These are phyloP conservation scores for Fagus sylvatica DNA, from an alignment of 306 rosid species.

Conservation along the genomic window DNA sequence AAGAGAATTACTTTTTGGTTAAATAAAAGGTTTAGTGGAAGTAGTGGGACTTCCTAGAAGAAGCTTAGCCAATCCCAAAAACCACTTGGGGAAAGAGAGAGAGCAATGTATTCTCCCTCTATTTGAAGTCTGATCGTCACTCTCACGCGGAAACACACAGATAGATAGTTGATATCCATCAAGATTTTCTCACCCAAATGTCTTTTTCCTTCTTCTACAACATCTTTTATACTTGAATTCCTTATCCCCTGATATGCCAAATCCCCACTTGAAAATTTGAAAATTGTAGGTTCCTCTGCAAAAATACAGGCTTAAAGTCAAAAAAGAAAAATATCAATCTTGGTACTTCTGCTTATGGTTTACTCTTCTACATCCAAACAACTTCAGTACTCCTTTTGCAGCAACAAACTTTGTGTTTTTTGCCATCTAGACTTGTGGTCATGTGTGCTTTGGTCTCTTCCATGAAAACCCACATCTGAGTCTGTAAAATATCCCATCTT, in stretches of 20 bases:
- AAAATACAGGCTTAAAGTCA: conserved; percentile 16
- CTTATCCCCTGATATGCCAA: not conserved
- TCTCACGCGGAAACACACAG: conserved; percentile 42
- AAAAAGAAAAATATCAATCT: conserved; percentile 16
- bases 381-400: conserved; percentile 20
- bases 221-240: not conserved
- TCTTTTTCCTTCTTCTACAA: conserved; percentile 13
- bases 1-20: too few relatives aligned
- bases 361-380: conserved; percentile 9
- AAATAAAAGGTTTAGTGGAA: conserved; percentile 8
- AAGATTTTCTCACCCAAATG: conserved; percentile 7
- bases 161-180: conserved; percentile 33
- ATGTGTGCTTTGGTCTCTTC: conserved; percentile 22
- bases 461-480: conserved; percentile 13
- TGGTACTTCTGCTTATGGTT: conserved; percentile 1
- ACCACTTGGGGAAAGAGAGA: conserved; percentile 11
- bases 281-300: not conserved
- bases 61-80: conserved; percentile 11
- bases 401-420: conserved; percentile 19
- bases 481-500: conserved; percentile 30
- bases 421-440: not conserved
- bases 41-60: conserved; percentile 17
- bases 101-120: conserved; percentile 26
- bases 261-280: conserved; percentile 7
- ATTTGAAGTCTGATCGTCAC: conserved; percentile 55